Conservation (phyloP, 192 early-diverging fungal species). For the Coemansia javaensis region DNA sequence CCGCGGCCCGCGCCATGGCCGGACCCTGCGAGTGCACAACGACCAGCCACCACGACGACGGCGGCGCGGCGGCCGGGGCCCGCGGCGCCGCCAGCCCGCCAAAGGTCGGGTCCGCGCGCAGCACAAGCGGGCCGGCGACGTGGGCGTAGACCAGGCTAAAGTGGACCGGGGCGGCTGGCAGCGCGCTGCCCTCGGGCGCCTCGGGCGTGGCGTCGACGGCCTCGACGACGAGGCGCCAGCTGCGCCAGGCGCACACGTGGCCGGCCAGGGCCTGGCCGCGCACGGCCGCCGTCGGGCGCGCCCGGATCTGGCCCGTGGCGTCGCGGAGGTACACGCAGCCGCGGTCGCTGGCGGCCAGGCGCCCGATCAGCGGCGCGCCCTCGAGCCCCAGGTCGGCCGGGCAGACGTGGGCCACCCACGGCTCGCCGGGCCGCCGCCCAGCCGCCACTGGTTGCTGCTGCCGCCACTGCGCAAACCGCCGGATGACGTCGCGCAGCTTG, state of each 20-base stretch:
- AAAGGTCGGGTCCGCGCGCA: constrained; percentile 19
- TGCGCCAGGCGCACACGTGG: constrained; percentile 27
- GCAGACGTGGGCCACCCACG: constrained; percentile 3
- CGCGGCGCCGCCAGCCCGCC: constrained; percentile 2
- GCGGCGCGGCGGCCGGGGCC: neutral
- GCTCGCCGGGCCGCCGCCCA: neutral
- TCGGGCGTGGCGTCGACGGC: neutral
- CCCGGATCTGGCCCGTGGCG: constrained; percentile 17
- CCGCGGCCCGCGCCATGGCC: neutral
- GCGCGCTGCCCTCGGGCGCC: neutral
- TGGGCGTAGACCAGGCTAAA: constrained; percentile 19
- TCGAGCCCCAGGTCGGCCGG: constrained; percentile 16
- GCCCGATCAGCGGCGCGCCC: constrained; percentile 21
- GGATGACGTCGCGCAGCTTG: constrained; percentile 15
- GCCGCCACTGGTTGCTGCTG: neutral
- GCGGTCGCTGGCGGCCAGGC: constrained; percentile 16
- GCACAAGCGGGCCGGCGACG: constrained; percentile 3
- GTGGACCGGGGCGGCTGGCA: neutral
- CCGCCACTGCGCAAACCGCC: constrained; percentile 2
- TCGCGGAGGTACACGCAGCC: constrained; percentile 34
- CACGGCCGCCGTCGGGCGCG: no score
- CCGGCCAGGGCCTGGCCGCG: constrained; percentile 23
- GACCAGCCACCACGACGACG: constrained; percentile 17
- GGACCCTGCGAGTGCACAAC: constrained; percentile 15
- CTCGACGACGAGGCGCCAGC: constrained; percentile 26